These are phyloP conservation scores for Fraxinus floribunda DNA, from an alignment of 305 asterid species.

Conservation along the genomic window DNA sequence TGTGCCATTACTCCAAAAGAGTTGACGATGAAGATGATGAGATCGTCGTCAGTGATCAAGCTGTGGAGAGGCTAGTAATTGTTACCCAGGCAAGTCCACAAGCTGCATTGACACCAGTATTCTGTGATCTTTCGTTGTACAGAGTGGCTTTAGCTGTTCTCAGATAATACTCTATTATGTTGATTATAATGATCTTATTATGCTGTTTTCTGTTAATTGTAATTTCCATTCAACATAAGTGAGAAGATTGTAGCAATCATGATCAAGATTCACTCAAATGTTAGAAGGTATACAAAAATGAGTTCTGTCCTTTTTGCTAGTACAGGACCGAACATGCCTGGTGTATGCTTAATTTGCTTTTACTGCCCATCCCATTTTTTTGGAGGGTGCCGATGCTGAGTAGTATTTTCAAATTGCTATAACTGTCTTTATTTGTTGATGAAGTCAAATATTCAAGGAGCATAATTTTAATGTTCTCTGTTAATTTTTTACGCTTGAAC, in stretches of 20 bases:
- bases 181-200: slow-evolving; percentile 1
- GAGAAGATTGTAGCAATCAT: slow-evolving; percentile 1
- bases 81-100: slow-evolving; percentile 73
- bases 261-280: neutral
- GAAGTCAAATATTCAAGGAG: slow-evolving; percentile 14
- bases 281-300: neutral
- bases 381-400: neutral
- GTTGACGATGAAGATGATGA: slow-evolving; percentile 73
- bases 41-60: slow-evolving; percentile 51
- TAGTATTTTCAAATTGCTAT: slow-evolving; percentile 1
- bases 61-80: slow-evolving; percentile 77
- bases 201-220: slow-evolving; percentile 8
- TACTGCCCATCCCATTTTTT: neutral
- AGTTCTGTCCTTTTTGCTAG: neutral
- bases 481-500: neutral
- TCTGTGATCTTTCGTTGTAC: slow-evolving; percentile 6
- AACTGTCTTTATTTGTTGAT: neutral
- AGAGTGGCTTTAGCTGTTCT: slow-evolving; percentile 8
- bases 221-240: neutral
- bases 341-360: neutral
- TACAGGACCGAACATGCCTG: neutral
- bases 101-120: slow-evolving; percentile 13
- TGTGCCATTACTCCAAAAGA: slow-evolving; percentile 40
- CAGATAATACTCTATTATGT: slow-evolving; percentile 9
- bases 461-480: neutral